Evolutionary conservation across 2,329 filamentous ascomycete species (phyloP).

Genomic region (Hypoxylon sp.): DNA sequence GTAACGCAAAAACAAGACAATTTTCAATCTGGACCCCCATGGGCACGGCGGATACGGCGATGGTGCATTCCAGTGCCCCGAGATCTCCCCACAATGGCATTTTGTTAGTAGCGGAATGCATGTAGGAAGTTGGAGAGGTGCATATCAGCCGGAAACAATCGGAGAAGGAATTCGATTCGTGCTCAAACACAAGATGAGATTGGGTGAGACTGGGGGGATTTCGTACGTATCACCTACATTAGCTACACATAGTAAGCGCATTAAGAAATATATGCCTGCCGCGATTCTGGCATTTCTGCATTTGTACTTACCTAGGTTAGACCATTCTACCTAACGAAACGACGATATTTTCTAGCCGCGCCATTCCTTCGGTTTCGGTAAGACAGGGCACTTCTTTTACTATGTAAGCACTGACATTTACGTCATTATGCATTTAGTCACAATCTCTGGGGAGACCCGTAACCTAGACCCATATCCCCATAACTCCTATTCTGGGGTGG

Average conservation of each 20-base stretch:
- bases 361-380: neutral
- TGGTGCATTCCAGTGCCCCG: conserved; percentile 35
- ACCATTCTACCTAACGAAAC: conserved; percentile 2
- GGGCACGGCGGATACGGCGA: conserved; percentile 18
- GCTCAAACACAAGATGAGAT: neutral
- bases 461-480: conserved; percentile 10
- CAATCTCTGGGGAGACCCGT: conserved; percentile 15
- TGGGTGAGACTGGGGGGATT: conserved; percentile 3
- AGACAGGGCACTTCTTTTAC: neutral
- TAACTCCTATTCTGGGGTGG: conserved; percentile 7
- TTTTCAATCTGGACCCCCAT: conserved; percentile 24
- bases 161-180: conserved; percentile 18
- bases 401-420: no score
- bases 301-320: conserved; percentile 34
- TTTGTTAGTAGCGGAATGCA: conserved; percentile 20
- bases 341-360: conserved; percentile 7
- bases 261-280: conserved; percentile 4
- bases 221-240: conserved; percentile 15
- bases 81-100: conserved; percentile 33
- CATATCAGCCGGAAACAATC: conserved; percentile 35
- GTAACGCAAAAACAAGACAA: neutral
- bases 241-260: conserved; percentile 32
- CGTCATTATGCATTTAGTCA: conserved; percentile 29
- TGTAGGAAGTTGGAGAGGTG: conserved; percentile 10
- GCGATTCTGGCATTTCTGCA: conserved; percentile 4